Conservation (phyloP, 345 rosid genomes). For the Cardamine occulta region DNA sequence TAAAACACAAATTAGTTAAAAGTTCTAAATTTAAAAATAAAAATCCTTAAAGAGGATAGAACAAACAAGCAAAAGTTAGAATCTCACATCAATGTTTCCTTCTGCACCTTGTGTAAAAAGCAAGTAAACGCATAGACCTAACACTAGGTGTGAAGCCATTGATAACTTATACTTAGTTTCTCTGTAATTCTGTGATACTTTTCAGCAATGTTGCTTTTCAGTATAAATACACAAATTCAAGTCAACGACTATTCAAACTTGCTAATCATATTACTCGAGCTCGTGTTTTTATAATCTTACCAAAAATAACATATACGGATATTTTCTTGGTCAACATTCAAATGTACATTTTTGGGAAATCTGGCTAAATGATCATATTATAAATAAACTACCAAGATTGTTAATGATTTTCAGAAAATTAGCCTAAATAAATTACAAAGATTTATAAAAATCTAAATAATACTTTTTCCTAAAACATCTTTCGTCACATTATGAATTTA, state of each 20-base stretch:
- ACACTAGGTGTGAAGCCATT: conserved; percentile 31
- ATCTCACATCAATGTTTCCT: conserved; percentile 32
- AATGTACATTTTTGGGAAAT: background rate
- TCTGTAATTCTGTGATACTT: background rate
- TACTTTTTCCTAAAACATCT: background rate
- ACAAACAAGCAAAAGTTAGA: background rate
- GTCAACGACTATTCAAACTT: background rate
- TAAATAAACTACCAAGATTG: background rate
- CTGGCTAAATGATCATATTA: background rate
- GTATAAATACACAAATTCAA: conserved; percentile 16
- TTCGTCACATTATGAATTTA: background rate
- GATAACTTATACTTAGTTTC: conserved; percentile 3
- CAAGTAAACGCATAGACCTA: conserved; percentile 27
- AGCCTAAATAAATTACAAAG: background rate
- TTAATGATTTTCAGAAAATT: background rate
- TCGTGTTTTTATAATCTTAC: background rate
- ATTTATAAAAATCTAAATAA: background rate
- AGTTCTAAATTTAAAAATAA: background rate
- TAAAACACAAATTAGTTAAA: conserved; percentile 3
- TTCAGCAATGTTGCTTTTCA: background rate
- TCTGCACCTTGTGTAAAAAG: conserved; percentile 21
- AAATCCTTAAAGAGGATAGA: background rate
- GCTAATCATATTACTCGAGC: no score
- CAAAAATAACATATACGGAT: background rate
- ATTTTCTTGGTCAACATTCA: conserved; percentile 1